phyloP scores from a whole-genome alignment of 2,329 filamentous ascomycete genomes.

The Colletotrichum endophyticum region DNA sequence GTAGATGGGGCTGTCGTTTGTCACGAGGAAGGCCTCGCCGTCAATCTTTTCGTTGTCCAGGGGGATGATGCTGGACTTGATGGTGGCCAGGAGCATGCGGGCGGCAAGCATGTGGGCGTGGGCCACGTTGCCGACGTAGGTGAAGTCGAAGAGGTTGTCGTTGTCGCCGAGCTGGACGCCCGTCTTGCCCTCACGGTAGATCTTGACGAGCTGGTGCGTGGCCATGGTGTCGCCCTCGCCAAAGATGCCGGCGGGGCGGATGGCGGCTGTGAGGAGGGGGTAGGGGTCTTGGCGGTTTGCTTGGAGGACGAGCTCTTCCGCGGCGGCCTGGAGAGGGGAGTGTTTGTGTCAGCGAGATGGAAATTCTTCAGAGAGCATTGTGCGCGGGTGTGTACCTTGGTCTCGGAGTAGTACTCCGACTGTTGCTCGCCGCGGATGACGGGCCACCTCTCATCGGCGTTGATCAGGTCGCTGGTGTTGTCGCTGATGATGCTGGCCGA shows the following conservation, averaged over 20 bases:
- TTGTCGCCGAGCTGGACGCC: conserved; percentile 80
- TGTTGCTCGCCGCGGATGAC: conserved; percentile 74
- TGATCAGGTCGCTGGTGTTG: conserved; percentile 77
- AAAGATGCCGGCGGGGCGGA: conserved; percentile 89
- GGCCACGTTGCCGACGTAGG: conserved; percentile 67
- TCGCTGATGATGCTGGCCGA: conserved; percentile 88
- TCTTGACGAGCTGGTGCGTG: conserved; percentile 75
- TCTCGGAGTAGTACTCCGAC: conserved; percentile 86
- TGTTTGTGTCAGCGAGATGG: neutral
- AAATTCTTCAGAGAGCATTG: neutral
- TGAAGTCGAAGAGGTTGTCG: conserved; percentile 68
- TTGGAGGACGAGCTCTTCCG: conserved; percentile 79
- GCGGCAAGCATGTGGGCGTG: conserved; percentile 86
- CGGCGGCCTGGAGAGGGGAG: conserved; percentile 63
- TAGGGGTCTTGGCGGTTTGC: conserved; percentile 68
- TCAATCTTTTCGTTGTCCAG: conserved; percentile 77
- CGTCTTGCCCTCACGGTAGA: conserved; percentile 72
- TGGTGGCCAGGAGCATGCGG: conserved; percentile 66
- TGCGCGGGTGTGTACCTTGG: conserved; percentile 65
- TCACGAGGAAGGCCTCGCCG: conserved; percentile 89
- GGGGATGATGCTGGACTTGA: conserved; percentile 60
- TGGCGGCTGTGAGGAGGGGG: conserved; percentile 72
- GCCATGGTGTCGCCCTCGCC: conserved; percentile 85
- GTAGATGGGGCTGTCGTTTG: conserved; percentile 86
- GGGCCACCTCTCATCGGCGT: conserved; percentile 85